A percentile compares a stretch with the other conserved stretches of the same genome.
These are phyloP conservation scores for Kodamaea hsintzibuensis DNA, from an alignment of 805 yeast species.

Conservation along the genomic window DNA sequence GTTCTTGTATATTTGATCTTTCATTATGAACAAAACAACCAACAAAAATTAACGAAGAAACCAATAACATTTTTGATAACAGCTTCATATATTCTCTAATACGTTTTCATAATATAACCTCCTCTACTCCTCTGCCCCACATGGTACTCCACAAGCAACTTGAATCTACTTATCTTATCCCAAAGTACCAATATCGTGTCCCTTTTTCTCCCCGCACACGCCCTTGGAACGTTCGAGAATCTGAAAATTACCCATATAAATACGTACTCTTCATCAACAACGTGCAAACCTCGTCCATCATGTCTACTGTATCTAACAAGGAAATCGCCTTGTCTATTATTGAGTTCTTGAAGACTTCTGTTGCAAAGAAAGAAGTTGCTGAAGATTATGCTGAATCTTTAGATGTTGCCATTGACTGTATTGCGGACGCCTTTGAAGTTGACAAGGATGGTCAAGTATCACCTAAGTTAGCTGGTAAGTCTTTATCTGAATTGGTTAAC, in stretches of 20 bases:
- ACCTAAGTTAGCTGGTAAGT: conserved; percentile 51
- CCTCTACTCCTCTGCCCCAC: too few relatives aligned
- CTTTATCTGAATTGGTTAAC: conserved; percentile 47
- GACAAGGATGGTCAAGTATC: conserved; percentile 46
- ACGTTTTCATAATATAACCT: too few relatives aligned
- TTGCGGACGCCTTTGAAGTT: conserved; percentile 81
- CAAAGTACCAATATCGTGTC: background rate
- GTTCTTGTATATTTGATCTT: too few relatives aligned
- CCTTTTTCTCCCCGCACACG: background rate
- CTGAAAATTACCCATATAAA: background rate
- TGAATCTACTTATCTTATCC: background rate
- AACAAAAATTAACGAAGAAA: too few relatives aligned
- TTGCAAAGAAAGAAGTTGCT: conserved; percentile 60
- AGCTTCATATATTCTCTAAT: too few relatives aligned
- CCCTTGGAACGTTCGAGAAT: background rate
- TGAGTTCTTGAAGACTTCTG: conserved; percentile 62
- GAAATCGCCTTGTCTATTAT: conserved; percentile 75
- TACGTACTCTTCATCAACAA: background rate
- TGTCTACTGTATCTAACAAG: conserved; percentile 50
- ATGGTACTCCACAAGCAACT: background rate
- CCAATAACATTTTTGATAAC: too few relatives aligned
- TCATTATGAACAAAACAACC: too few relatives aligned
- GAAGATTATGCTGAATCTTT: conserved; percentile 85
- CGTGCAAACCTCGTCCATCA: conserved; percentile 15
- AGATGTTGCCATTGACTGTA: conserved; percentile 92